Conservation (phyloP, 768 basidiomycete species). For the Mrakia blollopis region DNA sequence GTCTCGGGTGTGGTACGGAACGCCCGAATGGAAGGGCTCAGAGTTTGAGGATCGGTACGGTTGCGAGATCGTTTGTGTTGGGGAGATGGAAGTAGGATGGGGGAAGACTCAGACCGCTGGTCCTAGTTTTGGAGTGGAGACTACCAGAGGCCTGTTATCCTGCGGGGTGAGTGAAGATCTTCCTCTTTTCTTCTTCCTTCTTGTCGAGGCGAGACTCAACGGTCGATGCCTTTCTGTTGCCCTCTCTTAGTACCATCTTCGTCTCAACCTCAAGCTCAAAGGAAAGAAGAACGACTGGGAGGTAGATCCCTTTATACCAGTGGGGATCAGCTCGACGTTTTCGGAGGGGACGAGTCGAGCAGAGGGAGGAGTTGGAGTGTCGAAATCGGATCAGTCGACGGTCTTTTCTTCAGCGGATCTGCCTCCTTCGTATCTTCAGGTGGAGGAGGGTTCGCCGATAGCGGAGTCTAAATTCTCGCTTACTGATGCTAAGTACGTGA, state of each 20-base stretch:
- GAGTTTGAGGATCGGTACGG: neutral
- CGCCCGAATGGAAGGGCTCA: neutral
- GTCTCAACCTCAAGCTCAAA: neutral
- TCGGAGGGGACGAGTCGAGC: no score
- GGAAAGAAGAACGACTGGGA: neutral
- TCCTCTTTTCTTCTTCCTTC: neutral
- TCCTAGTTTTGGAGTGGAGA: neutral
- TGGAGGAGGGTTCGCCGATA: neutral
- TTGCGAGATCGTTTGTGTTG: neutral
- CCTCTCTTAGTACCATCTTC: slow-evolving; percentile 9
- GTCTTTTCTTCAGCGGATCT: neutral
- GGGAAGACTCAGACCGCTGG: neutral
- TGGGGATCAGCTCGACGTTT: neutral
- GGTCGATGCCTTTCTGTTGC: neutral
- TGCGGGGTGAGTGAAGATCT: neutral
- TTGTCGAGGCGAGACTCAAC: neutral
- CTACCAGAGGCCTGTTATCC: neutral
- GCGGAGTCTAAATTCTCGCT: neutral
- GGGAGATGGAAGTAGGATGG: slow-evolving; percentile 3
- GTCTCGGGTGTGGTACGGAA: neutral
- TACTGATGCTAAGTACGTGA: no score
- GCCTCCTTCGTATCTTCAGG: slow-evolving; percentile 4
- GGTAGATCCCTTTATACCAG: neutral
- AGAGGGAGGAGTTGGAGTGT: no score
- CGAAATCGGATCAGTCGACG: neutral